Percentiles rank a stretch among this genome's conserved stretches.
These are phyloP conservation scores for Fusarium sp. DNA, from an alignment of 2,329 filamentous ascomycete species.

Conservation along the genomic window DNA sequence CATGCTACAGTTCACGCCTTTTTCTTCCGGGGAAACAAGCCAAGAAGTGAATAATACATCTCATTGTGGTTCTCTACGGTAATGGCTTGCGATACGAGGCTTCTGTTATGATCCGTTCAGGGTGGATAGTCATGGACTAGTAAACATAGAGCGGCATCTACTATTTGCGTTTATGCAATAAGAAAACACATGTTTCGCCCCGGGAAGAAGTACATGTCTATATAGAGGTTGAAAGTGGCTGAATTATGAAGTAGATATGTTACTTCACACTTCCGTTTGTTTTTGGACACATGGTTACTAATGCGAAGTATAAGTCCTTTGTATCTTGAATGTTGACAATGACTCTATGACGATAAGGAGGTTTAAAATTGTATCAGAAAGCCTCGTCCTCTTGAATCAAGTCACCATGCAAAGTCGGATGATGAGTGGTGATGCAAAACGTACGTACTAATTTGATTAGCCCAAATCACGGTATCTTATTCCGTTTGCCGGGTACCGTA, in stretches of 20 bases:
- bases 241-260: too few relatives aligned
- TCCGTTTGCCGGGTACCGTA: neutral
- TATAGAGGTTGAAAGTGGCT: too few relatives aligned
- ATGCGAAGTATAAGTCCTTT: too few relatives aligned
- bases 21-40: rapidly evolving
- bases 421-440: neutral
- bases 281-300: too few relatives aligned
- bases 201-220: neutral
- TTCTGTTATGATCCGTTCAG: neutral
- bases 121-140: too few relatives aligned
- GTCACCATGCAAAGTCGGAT: neutral
- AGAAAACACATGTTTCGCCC: rapidly evolving
- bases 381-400: neutral
- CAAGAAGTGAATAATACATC: rapidly evolving
- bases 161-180: neutral
- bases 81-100: rapidly evolving
- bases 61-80: rapidly evolving
- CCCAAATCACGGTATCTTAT: neutral
- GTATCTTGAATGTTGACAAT: too few relatives aligned
- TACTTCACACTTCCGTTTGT: too few relatives aligned
- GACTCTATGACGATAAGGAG: too few relatives aligned
- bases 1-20: rapidly evolving
- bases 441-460: neutral
- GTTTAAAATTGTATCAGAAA: neutral
- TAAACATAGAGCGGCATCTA: neutral